These are phyloP conservation scores for Penstemon eatonii DNA, from an alignment of 257 asterid genomes.

Conservation along the genomic window DNA sequence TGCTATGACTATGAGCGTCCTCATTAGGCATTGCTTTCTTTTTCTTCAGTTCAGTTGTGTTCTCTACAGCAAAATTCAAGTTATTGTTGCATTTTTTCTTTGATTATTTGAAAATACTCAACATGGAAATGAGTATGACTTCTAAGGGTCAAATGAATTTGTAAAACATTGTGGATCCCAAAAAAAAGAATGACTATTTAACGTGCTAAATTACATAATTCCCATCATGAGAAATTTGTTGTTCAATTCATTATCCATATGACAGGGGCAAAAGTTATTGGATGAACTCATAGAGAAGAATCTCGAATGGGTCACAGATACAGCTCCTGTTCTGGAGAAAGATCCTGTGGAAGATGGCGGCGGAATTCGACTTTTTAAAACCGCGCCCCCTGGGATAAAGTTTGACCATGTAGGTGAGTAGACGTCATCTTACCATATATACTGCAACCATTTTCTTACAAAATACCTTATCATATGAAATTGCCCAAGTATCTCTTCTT, in stretches of 20 bases:
- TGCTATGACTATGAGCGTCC: neutral
- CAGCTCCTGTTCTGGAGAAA: constrained; percentile 30
- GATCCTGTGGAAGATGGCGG: constrained; percentile 41
- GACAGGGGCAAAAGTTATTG: constrained; percentile 65
- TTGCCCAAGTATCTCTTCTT: neutral
- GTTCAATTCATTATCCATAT: constrained; percentile 2
- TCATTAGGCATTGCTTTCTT: neutral
- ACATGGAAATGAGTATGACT: too few species aligned
- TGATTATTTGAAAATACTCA: too few species aligned
- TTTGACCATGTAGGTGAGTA: constrained; percentile 60
- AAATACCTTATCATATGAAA: constrained; percentile 3
- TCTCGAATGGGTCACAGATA: constrained; percentile 52
- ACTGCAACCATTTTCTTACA: neutral
- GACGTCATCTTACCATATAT: neutral
- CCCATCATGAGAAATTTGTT: neutral
- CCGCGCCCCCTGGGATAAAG: constrained; percentile 71
- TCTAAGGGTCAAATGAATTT: too few species aligned
- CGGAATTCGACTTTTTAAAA: constrained; percentile 77
- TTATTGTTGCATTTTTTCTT: too few species aligned
- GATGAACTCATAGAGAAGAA: constrained; percentile 56
- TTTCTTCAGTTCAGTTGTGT: neutral
- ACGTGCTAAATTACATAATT: constrained; percentile 12
- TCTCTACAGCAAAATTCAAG: too few species aligned
- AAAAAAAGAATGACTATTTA: neutral
- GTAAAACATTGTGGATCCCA: too few species aligned